These are phyloP conservation scores for Penicillium sclerotiorum DNA, from an alignment of 2,329 filamentous ascomycete genomes.

Conservation along the genomic window DNA sequence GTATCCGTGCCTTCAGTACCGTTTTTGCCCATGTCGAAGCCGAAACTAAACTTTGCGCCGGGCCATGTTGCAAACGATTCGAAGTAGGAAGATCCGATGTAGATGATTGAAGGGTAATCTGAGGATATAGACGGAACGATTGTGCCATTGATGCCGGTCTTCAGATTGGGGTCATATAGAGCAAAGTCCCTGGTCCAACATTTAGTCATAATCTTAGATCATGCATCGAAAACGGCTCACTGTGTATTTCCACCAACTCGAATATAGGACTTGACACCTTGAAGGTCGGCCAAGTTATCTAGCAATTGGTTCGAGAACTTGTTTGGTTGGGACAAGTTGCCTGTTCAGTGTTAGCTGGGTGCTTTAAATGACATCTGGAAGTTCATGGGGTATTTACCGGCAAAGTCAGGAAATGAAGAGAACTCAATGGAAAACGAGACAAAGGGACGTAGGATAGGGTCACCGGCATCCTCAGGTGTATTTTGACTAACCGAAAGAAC, in stretches of 20 bases:
- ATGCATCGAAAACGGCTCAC: conserved; percentile 15
- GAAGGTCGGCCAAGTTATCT: conserved; percentile 57
- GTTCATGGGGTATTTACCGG: conserved; percentile 34
- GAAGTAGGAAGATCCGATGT: conserved; percentile 64
- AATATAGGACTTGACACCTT: conserved; percentile 61
- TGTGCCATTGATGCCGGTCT: conserved; percentile 56
- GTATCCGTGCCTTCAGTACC: conserved; percentile 55
- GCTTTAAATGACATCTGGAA: background rate
- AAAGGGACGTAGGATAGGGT: conserved; percentile 38
- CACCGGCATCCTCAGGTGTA: conserved; percentile 15
- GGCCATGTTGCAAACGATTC: conserved; percentile 64
- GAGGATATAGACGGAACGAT: conserved; percentile 53
- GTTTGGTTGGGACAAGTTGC: conserved; percentile 60
- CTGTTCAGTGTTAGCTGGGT: conserved; percentile 27
- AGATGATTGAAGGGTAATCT: conserved; percentile 64
- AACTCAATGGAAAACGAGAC: conserved; percentile 58
- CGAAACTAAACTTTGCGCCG: conserved; percentile 60
- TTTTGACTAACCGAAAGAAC: conserved; percentile 11
- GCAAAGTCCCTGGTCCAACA: conserved; percentile 54
- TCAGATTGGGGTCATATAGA: conserved; percentile 59
- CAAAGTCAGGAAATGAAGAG: conserved; percentile 56
- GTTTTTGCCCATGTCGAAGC: conserved; percentile 63
- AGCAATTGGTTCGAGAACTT: conserved; percentile 63
- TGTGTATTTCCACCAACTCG: conserved; percentile 70
- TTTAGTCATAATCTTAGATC: background rate